Evolutionary conservation across 345 rosid genomes (phyloP), one percentile per base, ranked within the genome.

Genomic region (Hibiscus mutabilis): DNA sequence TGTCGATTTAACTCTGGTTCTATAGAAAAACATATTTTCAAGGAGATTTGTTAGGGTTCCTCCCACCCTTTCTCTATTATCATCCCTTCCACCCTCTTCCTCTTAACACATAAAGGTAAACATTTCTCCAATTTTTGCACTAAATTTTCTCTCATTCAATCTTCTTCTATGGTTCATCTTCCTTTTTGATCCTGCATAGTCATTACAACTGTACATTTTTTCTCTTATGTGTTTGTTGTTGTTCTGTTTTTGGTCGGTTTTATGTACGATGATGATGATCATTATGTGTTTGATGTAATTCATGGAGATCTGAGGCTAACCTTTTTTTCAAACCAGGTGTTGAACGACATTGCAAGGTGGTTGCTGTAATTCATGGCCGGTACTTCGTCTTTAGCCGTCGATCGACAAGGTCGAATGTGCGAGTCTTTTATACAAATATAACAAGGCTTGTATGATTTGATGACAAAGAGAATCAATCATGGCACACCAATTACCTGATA

Each of bases 341-440:
- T 42, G 53, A 27, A 61, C 74, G 4, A 24, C 62, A 73, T 52
- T 8, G 3, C 52, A 58, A 58, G 61, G 44, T 64, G 51, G 46
- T 31, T 42, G 46, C 13, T 47, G 18, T 49, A 16, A 73, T 35
- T 53, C 70, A 73, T 64, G 75, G 63, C 61, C 24, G 69, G 37
- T 16, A 33, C 35, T 18, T 27, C 42, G 69, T 33, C 75, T 62
- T 13, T 6, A 21, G 49, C 62, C 9, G 70, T 16, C 35, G 75
- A 73, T 35, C 31, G 61, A 33, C 75, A 63, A 52, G 53, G 12
- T 63, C 44, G 10, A 73, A 25, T 29, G 47, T 33, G 75, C 64
- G n/a, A 35, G 49, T 63, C 52, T 22, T 22, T 51, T 12, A 12
- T 29, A 8, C 16, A 29, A 58, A 25, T 1, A 8, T 1, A 6